Evolutionary conservation across 805 yeast genomes (phyloP), one percentile per base, ranked within the genome.

Genomic region (Candida schatavii): DNA sequence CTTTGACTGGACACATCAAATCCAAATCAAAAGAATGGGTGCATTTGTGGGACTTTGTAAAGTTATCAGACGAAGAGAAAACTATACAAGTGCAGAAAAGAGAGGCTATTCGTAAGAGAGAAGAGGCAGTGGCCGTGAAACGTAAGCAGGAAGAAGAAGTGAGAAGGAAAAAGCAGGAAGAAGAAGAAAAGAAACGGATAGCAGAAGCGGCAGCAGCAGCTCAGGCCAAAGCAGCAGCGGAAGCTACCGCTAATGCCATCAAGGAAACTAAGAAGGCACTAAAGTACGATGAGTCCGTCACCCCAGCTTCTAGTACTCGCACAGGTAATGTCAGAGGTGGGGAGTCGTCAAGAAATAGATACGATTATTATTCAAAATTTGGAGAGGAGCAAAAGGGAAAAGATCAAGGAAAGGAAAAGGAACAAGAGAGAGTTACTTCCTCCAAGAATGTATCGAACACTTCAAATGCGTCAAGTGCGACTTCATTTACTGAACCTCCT

Each of bases 1-100:
- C 93, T 1, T 68, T 85, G 40, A 64, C 77, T 39, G 90, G 88
- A 0, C 81, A 81, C 46, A 61, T 85, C 19, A 77, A 74, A 43
- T 77, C 87, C 0, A 68, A 80, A 34, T 60, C 76, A 17, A 70
- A 66, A 28, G 61, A 64, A 0, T 75, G 85, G 74, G 62, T 78
- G 2, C 73, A 69, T 34, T 48, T 72, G 35, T 75, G 80, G 74
- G 85, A 83, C 15, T 80, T 82, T 48, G 73, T 77, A 47, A 71
- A 71, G 5, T 56, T 79, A 62, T 46, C 64, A 22, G 78, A 69
- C 2, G 76, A 72, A 3, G 76, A 64, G 14, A 69, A 65, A 41
- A 55, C 54, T 9, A 46, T 39, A 26, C 66, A 54, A 39, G 45
- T 55, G 5, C 43, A 49, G 21, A 54, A 54, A 32, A 55, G 67